phyloP scores from a whole-genome alignment of 2,329 filamentous ascomycete species.

The Myriosclerotinia curreyana region DNA sequence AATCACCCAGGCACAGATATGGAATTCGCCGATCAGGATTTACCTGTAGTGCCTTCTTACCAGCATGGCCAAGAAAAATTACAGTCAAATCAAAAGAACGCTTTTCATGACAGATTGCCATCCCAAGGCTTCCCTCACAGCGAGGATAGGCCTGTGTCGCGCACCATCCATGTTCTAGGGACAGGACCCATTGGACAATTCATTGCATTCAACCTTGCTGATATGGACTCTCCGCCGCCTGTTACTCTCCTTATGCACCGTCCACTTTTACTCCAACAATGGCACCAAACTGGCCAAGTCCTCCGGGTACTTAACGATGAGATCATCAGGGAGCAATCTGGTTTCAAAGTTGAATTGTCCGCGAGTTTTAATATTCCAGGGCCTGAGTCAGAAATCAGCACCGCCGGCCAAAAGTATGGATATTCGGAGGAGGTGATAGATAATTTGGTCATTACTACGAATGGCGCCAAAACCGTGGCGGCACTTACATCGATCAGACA shows the following conservation, averaged over 20 bases:
- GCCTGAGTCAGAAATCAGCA: conserved; percentile 28
- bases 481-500: conserved; percentile 60
- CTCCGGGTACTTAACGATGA: conserved; percentile 47
- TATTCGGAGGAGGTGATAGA: conserved; percentile 51
- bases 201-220: conserved; percentile 62
- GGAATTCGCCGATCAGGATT: not conserved
- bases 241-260: conserved; percentile 61
- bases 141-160: conserved; percentile 10
- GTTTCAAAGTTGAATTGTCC: conserved; percentile 37
- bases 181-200: conserved; percentile 62
- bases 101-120: not conserved
- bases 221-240: conserved; percentile 57
- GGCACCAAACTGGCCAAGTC: conserved; percentile 47
- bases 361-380: conserved; percentile 31
- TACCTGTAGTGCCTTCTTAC: not conserved
- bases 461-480: conserved; percentile 54
- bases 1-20: not conserved
- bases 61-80: not conserved
- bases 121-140: not conserved
- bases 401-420: conserved; percentile 26
- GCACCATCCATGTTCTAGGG: conserved; percentile 61
- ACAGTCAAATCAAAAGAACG: not conserved
- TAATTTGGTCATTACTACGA: conserved; percentile 68
- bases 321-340: conserved; percentile 40
- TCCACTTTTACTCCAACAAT: conserved; percentile 44